These are phyloP conservation scores for Pyrenophora seminiperda DNA, from an alignment of 2,329 filamentous ascomycete genomes.

Conservation along the genomic window DNA sequence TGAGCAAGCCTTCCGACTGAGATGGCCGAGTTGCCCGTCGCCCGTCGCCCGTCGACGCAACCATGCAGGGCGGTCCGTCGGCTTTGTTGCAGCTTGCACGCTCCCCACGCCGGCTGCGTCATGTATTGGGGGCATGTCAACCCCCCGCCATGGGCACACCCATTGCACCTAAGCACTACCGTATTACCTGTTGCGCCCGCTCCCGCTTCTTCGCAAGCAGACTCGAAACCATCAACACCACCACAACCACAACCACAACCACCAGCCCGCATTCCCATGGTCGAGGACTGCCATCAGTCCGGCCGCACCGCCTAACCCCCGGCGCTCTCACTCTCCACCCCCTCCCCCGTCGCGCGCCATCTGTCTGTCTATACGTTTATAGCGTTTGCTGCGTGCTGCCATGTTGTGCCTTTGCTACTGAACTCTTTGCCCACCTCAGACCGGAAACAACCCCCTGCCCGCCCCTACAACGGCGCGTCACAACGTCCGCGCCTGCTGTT, in stretches of 20 bases:
- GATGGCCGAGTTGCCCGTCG: neutral
- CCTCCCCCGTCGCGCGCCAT: too few relatives aligned
- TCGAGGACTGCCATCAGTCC: constrained; percentile 27
- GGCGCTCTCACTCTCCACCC: neutral
- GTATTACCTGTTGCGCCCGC: constrained; percentile 17
- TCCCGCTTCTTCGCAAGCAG: constrained; percentile 4
- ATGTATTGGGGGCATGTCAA: constrained; percentile 22
- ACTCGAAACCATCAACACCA: too few relatives aligned
- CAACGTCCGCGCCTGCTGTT: constrained; percentile 6
- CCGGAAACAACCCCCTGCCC: constrained; percentile 12
- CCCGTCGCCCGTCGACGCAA: neutral
- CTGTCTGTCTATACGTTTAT: too few relatives aligned
- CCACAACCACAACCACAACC: too few relatives aligned
- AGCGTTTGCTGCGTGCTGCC: constrained; percentile 15
- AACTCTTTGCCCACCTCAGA: constrained; percentile 12
- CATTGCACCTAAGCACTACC: neutral
- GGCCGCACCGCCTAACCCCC: constrained; percentile 27
- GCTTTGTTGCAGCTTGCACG: constrained; percentile 15
- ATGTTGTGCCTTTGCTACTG: constrained; percentile 14
- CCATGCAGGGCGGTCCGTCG: constrained; percentile 9
- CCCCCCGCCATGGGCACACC: constrained; percentile 27
- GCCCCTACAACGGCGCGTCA: constrained; percentile 10
- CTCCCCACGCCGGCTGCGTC: constrained; percentile 35
- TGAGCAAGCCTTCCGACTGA: neutral
- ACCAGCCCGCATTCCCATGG: constrained; percentile 26